Conservation (phyloP, 1,284 basidiomycete genomes). For the Malassezia arunalokei region DNA sequence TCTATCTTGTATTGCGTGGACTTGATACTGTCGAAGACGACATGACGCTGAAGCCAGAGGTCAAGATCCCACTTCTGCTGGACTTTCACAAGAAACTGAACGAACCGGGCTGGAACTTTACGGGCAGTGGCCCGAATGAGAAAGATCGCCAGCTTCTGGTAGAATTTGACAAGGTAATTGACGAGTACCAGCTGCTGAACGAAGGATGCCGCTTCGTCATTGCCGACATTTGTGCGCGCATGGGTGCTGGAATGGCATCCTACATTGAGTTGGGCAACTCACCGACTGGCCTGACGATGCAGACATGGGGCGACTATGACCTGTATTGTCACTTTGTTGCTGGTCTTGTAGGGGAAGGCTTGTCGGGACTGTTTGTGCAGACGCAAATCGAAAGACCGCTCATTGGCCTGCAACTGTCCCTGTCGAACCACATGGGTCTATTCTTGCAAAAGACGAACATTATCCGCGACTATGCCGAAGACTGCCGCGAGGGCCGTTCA, state of each 20-base stretch:
- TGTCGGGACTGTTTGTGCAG: conserved; percentile 77
- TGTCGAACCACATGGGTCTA: conserved; percentile 91
- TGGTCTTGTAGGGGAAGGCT: conserved; percentile 90
- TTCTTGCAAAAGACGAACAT: conserved; percentile 98
- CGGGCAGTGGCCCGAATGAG: conserved; percentile 70
- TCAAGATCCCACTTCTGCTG: conserved; percentile 76
- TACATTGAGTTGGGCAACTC: conserved; percentile 50
- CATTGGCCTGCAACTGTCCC: conserved; percentile 67
- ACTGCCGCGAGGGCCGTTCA: conserved; percentile 68
- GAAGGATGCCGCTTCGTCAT: conserved; percentile 65
- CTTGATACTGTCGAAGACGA: conserved; percentile 97
- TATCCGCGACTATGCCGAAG: conserved; percentile 87
- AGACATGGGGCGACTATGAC: conserved; percentile 63
- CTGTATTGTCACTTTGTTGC: conserved; percentile 98
- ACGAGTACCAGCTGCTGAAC: conserved; percentile 58
- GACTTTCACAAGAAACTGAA: conserved; percentile 70
- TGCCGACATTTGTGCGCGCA: conserved; percentile 56
- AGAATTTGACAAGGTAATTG: conserved; percentile 71
- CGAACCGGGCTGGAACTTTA: conserved; percentile 77
- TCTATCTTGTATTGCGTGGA: conserved; percentile 84
- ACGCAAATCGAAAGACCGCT: conserved; percentile 70
- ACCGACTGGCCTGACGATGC: conserved; percentile 23
- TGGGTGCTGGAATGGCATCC: conserved; percentile 91
- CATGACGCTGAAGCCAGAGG: conserved; percentile 78
- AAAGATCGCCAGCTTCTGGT: conserved; percentile 78